phyloP scores from a whole-genome alignment of 169 alveolate genomes.

The Plasmodium ovale region DNA sequence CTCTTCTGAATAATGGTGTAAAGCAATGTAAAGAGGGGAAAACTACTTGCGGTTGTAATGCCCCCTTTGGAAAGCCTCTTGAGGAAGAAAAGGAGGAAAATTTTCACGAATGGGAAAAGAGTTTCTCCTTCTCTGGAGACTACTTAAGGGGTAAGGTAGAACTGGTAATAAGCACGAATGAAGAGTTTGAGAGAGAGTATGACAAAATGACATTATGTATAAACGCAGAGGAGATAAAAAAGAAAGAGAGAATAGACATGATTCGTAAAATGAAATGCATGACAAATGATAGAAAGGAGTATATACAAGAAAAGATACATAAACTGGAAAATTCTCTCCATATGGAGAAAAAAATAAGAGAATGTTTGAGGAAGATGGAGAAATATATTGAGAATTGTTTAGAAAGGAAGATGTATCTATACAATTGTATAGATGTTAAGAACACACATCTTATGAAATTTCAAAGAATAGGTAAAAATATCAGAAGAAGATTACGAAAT shows the following conservation, averaged over 20 bases:
- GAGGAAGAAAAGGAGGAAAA: not conserved
- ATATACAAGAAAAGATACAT: slow-evolving; percentile 4
- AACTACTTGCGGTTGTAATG: too few species aligned
- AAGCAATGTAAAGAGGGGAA: not conserved
- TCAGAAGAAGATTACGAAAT: slow-evolving; percentile 12
- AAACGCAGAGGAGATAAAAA: slow-evolving; percentile 25
- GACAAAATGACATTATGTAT: not conserved
- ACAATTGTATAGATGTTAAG: not conserved
- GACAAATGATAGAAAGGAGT: slow-evolving; percentile 19
- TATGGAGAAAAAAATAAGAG: slow-evolving; percentile 43
- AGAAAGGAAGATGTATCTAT: slow-evolving; percentile 1
- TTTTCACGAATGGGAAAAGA: slow-evolving; percentile 31
- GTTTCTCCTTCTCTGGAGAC: too few species aligned
- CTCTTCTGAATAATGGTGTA: not conserved
- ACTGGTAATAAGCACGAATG: not conserved
- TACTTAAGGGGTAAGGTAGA: too few species aligned
- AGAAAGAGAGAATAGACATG: slow-evolving; percentile 15
- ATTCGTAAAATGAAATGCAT: slow-evolving; percentile 2
- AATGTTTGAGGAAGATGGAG: slow-evolving; percentile 7
- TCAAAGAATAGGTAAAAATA: not conserved
- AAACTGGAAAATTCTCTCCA: slow-evolving; percentile 20
- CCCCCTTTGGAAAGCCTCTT: not conserved
- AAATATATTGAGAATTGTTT: not conserved
- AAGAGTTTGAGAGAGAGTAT: not conserved
- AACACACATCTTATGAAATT: not conserved